Evolutionary conservation across 768 basidiomycete genomes (phyloP), one percentile per base, ranked within the genome.

Genomic region (Psilocybe azurescens): DNA sequence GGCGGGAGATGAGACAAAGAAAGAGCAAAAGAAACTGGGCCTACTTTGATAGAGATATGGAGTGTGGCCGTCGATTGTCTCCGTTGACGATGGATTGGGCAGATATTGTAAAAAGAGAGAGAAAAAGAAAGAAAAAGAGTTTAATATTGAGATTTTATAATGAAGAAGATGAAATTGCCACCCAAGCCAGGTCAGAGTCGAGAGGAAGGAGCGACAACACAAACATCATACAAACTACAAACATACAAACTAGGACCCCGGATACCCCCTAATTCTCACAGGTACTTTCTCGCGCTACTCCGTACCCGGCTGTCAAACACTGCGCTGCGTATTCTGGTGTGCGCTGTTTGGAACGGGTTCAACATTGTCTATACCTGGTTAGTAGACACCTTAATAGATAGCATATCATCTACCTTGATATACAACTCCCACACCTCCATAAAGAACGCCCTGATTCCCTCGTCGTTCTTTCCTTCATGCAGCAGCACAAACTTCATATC

Each of bases 381-480:
- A 67, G 61, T 59, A 28, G 41, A 46, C 30, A 10, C 20, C 11
- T 69, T 56, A 70, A 63, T 3, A 4, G 24, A 38, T 36, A 28
- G 20, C 11, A 33, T 38, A 3, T 33, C 44, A n/a, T 47, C 47
- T 47, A 95, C 97, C 89, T 99, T 99, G 52, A 97, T 87, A 78
- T 97, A 99, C 68, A 92, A 70, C 82, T 99, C 97, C 97, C 97
- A 99, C 30, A 97, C 89, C 8, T 99, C 97, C 69, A 86, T 87
- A 70, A 99, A 92, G 81, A 99, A 99, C 58, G 83, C 75, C 56
- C 90, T 86, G 74, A 99, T 98, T 4, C 97, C 96, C 53, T 99
- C 97, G 77, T 99, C 97, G 77, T 97, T 98, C 83, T 94, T 97
- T 7, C 83, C 83, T 75, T 99, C 97, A 76, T 99, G 97, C 60